Base-by-base conservation (phyloP, 1,284 basidiomycete species). In the Veloporphyrellus conicus region DNA sequence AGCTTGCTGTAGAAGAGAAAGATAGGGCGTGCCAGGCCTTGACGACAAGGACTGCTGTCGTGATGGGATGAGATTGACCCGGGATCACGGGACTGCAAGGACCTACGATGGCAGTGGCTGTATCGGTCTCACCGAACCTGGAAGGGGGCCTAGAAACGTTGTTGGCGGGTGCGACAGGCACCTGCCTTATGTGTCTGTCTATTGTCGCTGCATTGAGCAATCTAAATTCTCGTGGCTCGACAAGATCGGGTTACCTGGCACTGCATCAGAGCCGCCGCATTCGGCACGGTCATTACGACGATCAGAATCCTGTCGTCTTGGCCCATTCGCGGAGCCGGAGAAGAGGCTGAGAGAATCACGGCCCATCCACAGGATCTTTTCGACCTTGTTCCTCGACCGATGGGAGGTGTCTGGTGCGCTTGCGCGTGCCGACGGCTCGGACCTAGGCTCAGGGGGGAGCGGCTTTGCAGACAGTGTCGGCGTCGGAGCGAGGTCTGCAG, bases 341-440 rank as follows among this genome's bases (percentile, higher is more conserved):
- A 66, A 62, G 39, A 68, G 53, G 38, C 25, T 54, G 40, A 68
- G 52, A 1, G 62, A 61, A 18, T 60, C 60, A 23, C 62, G 67
- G 18, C 63, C 58, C 49, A 65, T 67, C 36, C 63, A 70, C 1
- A 71, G 55, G 18, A 68, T 61, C 45, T 61, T 70, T 37, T 71
- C 69, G 23, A 69, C 65, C 57, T 64, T 69, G 50, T 64, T 59
- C 45, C 48, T 44, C 1, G 54, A 52, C 12, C 59, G 63, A 6
- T 39, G 20, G 1, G 48, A 40, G n/a, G 44, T 11, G 14, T 55
- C 60, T 6, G 52, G 18, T 2, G 38, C 22, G 22, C 28, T 32
- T 2, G 46, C 3, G 1, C 44, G 53, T 5, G 7, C 20, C 33
- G 48, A 48, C 6, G 44, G 9, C 3, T 42, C 48, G 16, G 6